These are phyloP conservation scores for Dalbergia cochinchinensis DNA, from an alignment of 306 rosid genomes.

Conservation along the genomic window DNA sequence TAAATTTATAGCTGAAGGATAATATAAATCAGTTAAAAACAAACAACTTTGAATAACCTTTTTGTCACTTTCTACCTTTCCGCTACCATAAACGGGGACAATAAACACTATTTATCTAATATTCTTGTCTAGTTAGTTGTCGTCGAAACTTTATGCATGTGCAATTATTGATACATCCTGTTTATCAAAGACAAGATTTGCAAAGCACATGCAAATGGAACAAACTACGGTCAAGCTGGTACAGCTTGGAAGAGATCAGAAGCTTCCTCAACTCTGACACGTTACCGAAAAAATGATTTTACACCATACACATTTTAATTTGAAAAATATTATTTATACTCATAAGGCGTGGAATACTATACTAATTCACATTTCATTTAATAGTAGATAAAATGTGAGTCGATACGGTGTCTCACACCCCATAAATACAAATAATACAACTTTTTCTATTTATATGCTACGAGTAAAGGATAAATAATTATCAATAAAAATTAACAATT, in stretches of 20 bases:
- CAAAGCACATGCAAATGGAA: slow-evolving; percentile 34
- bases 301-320: neutral
- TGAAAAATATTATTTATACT: no score
- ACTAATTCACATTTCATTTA: no score
- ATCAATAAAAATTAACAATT: neutral
- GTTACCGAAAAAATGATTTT: slow-evolving; percentile 14
- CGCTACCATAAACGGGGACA: neutral
- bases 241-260: slow-evolving; percentile 55
- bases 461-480: neutral
- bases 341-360: no score
- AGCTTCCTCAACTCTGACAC: slow-evolving; percentile 53
- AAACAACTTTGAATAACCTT: slow-evolving; percentile 6
- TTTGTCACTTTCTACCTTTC: neutral
- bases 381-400: no score
- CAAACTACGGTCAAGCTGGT: slow-evolving; percentile 40
- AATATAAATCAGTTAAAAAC: neutral
- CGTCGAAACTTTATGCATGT: slow-evolving; percentile 44
- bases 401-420: no score
- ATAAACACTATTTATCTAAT: neutral
- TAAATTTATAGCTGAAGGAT: neutral
- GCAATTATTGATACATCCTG: slow-evolving; percentile 39
- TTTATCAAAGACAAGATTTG: slow-evolving; percentile 35
- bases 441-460: neutral
- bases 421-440: no score
- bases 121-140: neutral